Evolutionary conservation across 108 stramenopile genomes (phyloP), one percentile per base, ranked within the genome.

Genomic region (Fragilaria radians): DNA sequence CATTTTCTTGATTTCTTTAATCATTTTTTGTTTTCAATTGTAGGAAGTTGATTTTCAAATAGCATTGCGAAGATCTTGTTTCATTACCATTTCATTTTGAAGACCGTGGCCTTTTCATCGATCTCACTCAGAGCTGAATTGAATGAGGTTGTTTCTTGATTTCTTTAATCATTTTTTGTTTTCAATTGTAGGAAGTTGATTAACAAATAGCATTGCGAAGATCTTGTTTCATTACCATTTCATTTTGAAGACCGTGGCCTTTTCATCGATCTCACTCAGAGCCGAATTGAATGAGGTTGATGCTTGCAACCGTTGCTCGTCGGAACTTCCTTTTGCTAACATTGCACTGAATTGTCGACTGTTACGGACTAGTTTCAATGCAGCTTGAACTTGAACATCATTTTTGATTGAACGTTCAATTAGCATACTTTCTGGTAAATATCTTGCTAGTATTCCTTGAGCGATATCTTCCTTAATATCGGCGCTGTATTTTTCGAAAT

Each of bases 401-500:
- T 66, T 68, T 34, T 62, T 62, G 7, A 93, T 57, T 3, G 74
- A 66, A 27, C 77, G 68, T 55, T 89, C 85, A 52, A 93, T 71
- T 9, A 93, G 59, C 91, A 93, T 87, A 50, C 81, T 81, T 55
- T 93, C 91, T 14, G 91, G 91, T 2, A 93, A 46, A 55, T 89
- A 93, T 52, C 91, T 60, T 25, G 91, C 70, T 26, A 93, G 49
- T 33, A 93, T 93, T 51, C 71, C 75, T 49, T 80, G 78, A 25
- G 81, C 70, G 18, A 93, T 66, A 62, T 89, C 91, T 76, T 93
- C 91, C 59, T 83, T 87, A 60, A 93, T 83, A 61, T 93, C 88
- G 23, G 64, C 57, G 48, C 82, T 84, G 79, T 93, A 93, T 19
- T 68, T 81, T 23, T 79, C 81, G 62, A 93, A 93, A 57, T 93